Evolutionary conservation across 2,329 filamentous ascomycete species (phyloP), one percentile per base, ranked within the genome.

Genomic region (Calonectria hongkongensis): DNA sequence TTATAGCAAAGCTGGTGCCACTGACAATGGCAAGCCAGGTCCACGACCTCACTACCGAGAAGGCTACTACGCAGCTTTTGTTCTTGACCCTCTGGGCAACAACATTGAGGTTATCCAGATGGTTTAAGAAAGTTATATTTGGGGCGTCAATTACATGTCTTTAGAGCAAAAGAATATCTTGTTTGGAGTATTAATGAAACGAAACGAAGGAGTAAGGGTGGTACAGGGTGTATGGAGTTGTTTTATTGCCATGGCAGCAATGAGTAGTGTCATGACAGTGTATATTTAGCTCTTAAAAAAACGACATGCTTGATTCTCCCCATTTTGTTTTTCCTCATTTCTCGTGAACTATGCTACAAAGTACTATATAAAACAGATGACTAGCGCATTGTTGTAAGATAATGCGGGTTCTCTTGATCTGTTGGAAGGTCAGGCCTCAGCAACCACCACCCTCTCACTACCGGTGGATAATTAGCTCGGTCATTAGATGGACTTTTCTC

Each of bases 21-120:
- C 82, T 39, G 85, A 86, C 75, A 89, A 90, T 75, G 89, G 89
- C 4, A 79, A 83, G 18, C 88, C 89, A 0, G 89, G 88, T 0
- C 39, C 83, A 15, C 80, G 87, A 50, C 71, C 83, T 4, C 79
- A 87, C 16, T 89, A 89, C 76, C 83, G 83, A 54, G 77, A 84
- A 16, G 82, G 82, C 7, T 90, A 90, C 78, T 90, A 89, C 66
- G 88, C 79, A 1, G 87, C 88, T 0, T 90, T 87, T 80, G 83
- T 89, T 7, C 78, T 84, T 48, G 88, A 90, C 75, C 87, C 88
- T 1, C 80, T 83, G 4, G 88, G 88, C 0, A 90, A 90, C 75
- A 90, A 90, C 74, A 84, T 89, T 54, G 89, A 90, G 80, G 84
- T 84, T 65, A 82, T 88, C 30, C 76, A 80, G 51, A 18, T 80